These are phyloP conservation scores for Tricholoma matsutake DNA, from an alignment of 768 basidiomycete genomes.

Conservation along the genomic window DNA sequence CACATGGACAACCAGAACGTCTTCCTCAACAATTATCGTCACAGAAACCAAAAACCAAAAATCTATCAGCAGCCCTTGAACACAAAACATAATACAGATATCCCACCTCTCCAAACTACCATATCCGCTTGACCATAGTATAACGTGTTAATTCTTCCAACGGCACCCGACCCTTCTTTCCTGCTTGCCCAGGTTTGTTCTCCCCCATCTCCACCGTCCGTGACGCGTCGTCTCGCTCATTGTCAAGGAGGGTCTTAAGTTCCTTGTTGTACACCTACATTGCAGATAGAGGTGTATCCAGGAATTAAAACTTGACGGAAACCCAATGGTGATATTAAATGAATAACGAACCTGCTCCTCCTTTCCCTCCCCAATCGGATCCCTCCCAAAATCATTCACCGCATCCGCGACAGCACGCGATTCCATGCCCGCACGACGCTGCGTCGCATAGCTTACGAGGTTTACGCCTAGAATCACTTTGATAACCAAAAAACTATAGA, in stretches of 20 bases:
- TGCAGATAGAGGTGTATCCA: not conserved
- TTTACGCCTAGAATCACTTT: slow-evolving; percentile 93
- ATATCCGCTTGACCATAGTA: slow-evolving; percentile 96
- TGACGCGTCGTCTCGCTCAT: slow-evolving; percentile 64
- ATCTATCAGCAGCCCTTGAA: not conserved
- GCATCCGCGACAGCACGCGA: slow-evolving; percentile 67
- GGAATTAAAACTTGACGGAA: not conserved
- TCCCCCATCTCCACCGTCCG: slow-evolving; percentile 74
- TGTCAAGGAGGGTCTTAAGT: slow-evolving; percentile 68
- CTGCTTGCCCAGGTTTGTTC: slow-evolving; percentile 34
- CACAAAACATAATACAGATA: not conserved
- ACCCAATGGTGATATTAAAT: not conserved
- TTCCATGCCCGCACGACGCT: slow-evolving; percentile 74
- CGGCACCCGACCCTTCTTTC: slow-evolving; percentile 60
- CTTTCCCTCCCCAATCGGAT: slow-evolving; percentile 86
- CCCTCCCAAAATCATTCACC: slow-evolving; percentile 85
- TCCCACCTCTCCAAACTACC: slow-evolving; percentile 30
- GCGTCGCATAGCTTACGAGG: slow-evolving; percentile 78
- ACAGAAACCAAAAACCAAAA: not conserved
- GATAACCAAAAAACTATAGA: slow-evolving; percentile 70
- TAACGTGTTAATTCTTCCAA: slow-evolving; percentile 90
- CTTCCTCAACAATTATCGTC: not conserved
- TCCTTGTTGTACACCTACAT: slow-evolving; percentile 77
- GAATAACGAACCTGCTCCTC: slow-evolving; percentile 67
- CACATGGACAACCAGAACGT: not conserved